Conservation (phyloP, 1,284 basidiomycete genomes). For the Coniferiporia sulphurascens region DNA sequence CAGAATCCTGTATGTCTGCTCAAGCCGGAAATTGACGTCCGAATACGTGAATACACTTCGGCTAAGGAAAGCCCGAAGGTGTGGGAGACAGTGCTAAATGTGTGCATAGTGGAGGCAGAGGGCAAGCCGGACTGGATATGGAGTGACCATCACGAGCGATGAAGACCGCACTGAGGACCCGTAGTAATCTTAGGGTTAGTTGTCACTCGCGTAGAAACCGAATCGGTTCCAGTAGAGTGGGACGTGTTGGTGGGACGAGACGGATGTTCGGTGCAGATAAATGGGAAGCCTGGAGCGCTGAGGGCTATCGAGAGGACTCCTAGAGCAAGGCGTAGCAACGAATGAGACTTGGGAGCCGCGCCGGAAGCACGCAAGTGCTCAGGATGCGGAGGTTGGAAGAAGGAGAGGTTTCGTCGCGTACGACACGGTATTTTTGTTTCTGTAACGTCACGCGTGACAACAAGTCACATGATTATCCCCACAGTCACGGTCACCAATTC, state of each 20-base stretch:
- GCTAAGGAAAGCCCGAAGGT: neutral
- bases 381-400: no score
- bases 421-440: no score
- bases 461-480: no score
- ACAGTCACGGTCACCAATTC: no score
- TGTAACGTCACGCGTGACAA: no score
- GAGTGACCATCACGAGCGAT: neutral
- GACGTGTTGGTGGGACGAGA: neutral
- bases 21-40: neutral
- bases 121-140: neutral
- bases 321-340: neutral
- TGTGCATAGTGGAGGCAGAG: no score
- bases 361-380: no score
- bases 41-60: conserved; percentile 3
- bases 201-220: neutral
- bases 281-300: conserved; percentile 14
- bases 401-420: no score
- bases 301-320: conserved; percentile 10
- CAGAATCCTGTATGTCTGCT: conserved; percentile 9
- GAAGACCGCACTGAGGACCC: conserved; percentile 2
- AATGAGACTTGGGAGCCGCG: no score
- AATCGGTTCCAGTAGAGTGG: neutral
- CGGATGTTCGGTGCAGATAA: neutral
- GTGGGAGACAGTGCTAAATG: no score
- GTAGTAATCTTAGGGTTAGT: conserved; percentile 14